Conservation (phyloP, 768 basidiomycete species). For the Kondoa malvinella region DNA sequence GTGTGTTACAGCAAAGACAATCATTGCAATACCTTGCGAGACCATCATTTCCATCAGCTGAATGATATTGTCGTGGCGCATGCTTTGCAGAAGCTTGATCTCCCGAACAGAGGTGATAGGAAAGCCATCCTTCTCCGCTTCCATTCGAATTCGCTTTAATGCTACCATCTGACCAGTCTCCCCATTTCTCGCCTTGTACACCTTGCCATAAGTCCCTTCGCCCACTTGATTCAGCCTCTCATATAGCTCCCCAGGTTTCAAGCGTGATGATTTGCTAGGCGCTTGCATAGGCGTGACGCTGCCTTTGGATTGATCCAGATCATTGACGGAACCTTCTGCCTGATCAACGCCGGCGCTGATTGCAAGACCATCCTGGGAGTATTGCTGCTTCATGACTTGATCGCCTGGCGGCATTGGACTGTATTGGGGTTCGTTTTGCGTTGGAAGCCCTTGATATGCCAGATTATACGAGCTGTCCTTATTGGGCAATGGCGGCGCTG, state of each 20-base stretch:
- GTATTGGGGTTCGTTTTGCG: not conserved
- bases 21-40: slow-evolving; percentile 59
- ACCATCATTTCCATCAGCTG: slow-evolving; percentile 96
- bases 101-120: slow-evolving; percentile 98
- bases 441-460: not conserved
- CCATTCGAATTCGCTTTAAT: slow-evolving; percentile 93
- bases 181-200: slow-evolving; percentile 81
- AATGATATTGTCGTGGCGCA: slow-evolving; percentile 78
- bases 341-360: no score
- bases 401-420: not conserved
- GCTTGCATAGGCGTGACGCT: not conserved
- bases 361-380: not conserved
- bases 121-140: slow-evolving; percentile 90
- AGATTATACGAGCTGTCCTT: not conserved
- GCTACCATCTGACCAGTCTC: slow-evolving; percentile 64
- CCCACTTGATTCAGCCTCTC: slow-evolving; percentile 83
- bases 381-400: not conserved
- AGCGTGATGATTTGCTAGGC: not conserved
- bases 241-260: slow-evolving; percentile 39
- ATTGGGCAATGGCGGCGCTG: not conserved
- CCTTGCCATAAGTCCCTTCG: slow-evolving; percentile 96
- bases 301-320: not conserved
- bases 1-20: not conserved
- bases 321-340: not conserved
- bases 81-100: slow-evolving; percentile 85